Evolutionary conservation across 2,329 filamentous ascomycete species (phyloP).

Genomic region (Daldinia sp.): DNA sequence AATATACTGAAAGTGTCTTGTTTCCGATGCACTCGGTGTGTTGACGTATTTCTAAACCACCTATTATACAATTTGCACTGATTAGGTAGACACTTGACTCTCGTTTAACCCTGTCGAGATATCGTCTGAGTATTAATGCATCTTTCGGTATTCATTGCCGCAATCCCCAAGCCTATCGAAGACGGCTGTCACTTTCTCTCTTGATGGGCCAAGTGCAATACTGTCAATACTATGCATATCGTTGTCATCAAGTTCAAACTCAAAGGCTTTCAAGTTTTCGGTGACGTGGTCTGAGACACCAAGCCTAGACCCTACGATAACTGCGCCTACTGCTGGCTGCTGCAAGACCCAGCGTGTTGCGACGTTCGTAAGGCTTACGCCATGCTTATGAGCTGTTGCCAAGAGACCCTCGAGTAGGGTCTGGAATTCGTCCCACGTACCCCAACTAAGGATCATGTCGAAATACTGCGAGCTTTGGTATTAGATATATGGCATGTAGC

Average conservation of each 20-base stretch:
- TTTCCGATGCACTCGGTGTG: too few species aligned
- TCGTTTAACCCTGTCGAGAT: too few species aligned
- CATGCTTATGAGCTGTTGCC: constrained; percentile 45
- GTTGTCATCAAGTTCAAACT: constrained; percentile 42
- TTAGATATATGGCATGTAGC: background rate
- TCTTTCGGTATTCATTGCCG: constrained; percentile 51
- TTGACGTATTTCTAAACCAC: background rate
- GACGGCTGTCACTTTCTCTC: constrained; percentile 40
- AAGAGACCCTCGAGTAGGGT: constrained; percentile 46
- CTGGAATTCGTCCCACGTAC: constrained; percentile 51
- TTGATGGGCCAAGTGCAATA: constrained; percentile 39
- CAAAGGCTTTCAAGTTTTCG: constrained; percentile 49
- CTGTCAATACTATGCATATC: constrained; percentile 47
- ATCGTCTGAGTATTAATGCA: constrained; percentile 36
- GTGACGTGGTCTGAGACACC: constrained; percentile 48
- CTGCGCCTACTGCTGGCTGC: constrained; percentile 51
- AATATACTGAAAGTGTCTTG: background rate
- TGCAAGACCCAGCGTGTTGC: constrained; percentile 54
- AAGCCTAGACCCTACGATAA: constrained; percentile 52
- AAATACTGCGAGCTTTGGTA: constrained; percentile 44
- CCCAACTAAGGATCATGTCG: constrained; percentile 52
- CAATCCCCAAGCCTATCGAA: constrained; percentile 51
- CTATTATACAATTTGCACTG: background rate
- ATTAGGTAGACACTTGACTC: too few species aligned
- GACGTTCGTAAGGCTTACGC: constrained; percentile 49